A percentile compares a stretch with the other conserved stretches of the same genome.
These are phyloP conservation scores for Pythium oligandrum DNA, from an alignment of 352 stramenopile species.

Conservation along the genomic window DNA sequence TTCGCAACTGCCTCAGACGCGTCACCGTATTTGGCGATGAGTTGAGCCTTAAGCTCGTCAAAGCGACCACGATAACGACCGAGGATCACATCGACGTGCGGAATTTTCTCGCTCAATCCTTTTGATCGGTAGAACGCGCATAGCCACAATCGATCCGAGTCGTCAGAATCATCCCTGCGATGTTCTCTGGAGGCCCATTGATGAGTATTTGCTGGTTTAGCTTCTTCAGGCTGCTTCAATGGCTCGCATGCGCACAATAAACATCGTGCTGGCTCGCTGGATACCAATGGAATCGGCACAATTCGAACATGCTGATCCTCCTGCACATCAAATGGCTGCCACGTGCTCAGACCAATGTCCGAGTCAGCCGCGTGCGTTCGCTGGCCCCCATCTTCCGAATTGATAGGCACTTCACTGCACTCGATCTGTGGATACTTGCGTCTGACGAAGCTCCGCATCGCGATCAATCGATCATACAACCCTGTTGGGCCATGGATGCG, in stretches of 20 bases:
- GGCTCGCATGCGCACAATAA: too few species aligned
- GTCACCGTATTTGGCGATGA: conserved; percentile 44
- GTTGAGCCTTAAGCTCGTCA: conserved; percentile 48
- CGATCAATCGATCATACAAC: conserved; percentile 28
- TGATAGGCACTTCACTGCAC: conserved; percentile 31
- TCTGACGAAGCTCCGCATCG: conserved; percentile 64
- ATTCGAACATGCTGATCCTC: conserved; percentile 12
- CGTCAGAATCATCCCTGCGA: conserved; percentile 21
- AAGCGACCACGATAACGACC: conserved; percentile 48
- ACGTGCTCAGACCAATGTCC: conserved; percentile 3
- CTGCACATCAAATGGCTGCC: background rate
- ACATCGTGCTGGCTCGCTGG: too few species aligned
- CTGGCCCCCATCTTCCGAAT: background rate
- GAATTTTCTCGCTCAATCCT: conserved; percentile 30
- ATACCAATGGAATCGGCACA: conserved; percentile 4
- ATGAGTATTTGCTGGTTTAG: too few species aligned
- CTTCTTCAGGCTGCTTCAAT: too few species aligned
- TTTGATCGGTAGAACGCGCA: conserved; percentile 43
- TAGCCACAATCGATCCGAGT: conserved; percentile 36
- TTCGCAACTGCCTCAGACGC: conserved; percentile 3
- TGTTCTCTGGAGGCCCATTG: too few species aligned
- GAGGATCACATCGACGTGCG: conserved; percentile 54
- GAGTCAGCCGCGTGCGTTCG: conserved; percentile 3
- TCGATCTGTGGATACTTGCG: conserved; percentile 59
- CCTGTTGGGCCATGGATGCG: conserved; percentile 43